These are phyloP conservation scores for Rhodotorula sp. DNA, from an alignment of 1,284 basidiomycete genomes.

Conservation along the genomic window DNA sequence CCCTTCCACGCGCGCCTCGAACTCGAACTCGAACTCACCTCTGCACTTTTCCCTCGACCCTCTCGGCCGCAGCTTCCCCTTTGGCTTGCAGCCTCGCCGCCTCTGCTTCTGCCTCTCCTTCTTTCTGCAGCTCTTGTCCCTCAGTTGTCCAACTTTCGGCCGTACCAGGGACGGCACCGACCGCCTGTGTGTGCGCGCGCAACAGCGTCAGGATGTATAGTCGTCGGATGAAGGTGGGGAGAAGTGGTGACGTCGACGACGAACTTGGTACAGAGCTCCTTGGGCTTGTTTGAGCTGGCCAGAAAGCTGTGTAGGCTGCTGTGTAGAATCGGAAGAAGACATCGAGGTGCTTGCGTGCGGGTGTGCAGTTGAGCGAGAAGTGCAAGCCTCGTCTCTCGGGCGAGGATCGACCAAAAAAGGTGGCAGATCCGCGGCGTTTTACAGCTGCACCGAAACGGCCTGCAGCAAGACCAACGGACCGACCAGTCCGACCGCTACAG, in stretches of 20 bases:
- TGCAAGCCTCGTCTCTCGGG: no score
- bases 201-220: no score
- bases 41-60: slow-evolving; percentile 48
- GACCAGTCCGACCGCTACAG: slow-evolving; percentile 45
- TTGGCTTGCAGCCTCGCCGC: slow-evolving; percentile 47
- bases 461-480: slow-evolving; percentile 45
- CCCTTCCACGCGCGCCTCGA: background rate
- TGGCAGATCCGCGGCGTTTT: background rate
- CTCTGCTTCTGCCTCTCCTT: slow-evolving; percentile 47
- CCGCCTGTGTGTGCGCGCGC: slow-evolving; percentile 4
- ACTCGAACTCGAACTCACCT: slow-evolving; percentile 43
- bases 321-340: background rate
- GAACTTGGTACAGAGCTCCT: slow-evolving; percentile 19
- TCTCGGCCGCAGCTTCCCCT: slow-evolving; percentile 47
- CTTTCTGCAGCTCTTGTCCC: slow-evolving; percentile 44
- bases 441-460: slow-evolving; percentile 14
- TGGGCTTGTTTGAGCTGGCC: slow-evolving; percentile 13
- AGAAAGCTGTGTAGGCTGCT: slow-evolving; percentile 17
- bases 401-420: no score
- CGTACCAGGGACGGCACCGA: slow-evolving; percentile 18
- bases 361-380: background rate
- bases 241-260: background rate
- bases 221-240: no score
- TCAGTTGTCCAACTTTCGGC: slow-evolving; percentile 42
- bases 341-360: background rate